A percentile compares a stretch with the other conserved stretches of the same genome.
phyloP scores from a whole-genome alignment of 805 yeast genomes.

The Saturnispora saitoi region DNA sequence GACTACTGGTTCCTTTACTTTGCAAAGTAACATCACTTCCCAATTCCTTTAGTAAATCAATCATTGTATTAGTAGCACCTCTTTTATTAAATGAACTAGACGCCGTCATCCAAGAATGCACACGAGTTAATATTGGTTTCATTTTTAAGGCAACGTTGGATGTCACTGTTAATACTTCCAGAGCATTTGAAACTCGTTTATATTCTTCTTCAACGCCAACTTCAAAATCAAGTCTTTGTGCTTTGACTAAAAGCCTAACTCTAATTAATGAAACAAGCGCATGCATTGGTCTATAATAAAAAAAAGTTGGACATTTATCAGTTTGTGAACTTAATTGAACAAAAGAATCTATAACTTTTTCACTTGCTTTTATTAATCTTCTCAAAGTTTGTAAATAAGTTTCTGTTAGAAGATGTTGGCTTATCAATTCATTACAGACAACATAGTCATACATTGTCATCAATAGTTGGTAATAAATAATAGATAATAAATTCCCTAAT shows the following conservation, averaged over 20 bases:
- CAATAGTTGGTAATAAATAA: constrained; percentile 42
- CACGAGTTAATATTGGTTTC: constrained; percentile 28
- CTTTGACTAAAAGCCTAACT: constrained; percentile 36
- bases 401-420: constrained; percentile 25
- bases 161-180: constrained; percentile 19
- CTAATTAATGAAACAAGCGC: constrained; percentile 41
- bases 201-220: constrained; percentile 28
- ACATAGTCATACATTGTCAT: constrained; percentile 46
- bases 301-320: constrained; percentile 39
- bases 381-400: constrained; percentile 32
- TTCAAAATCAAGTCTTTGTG: constrained; percentile 30
- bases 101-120: constrained; percentile 34
- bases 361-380: constrained; percentile 37
- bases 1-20: constrained; percentile 20
- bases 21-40: constrained; percentile 33
- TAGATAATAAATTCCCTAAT: constrained; percentile 33
- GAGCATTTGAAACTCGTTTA: constrained; percentile 21
- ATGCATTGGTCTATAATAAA: constrained; percentile 46
- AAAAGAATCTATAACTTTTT: constrained; percentile 39
- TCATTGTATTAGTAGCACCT: constrained; percentile 50
- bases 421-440: constrained; percentile 33
- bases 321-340: constrained; percentile 33
- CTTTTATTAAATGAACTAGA: constrained; percentile 32
- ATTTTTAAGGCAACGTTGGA: constrained; percentile 28
- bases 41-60: constrained; percentile 44